phyloP scores from a whole-genome alignment of 163 green algal genomes.

The Scenedesmus sp. region DNA sequence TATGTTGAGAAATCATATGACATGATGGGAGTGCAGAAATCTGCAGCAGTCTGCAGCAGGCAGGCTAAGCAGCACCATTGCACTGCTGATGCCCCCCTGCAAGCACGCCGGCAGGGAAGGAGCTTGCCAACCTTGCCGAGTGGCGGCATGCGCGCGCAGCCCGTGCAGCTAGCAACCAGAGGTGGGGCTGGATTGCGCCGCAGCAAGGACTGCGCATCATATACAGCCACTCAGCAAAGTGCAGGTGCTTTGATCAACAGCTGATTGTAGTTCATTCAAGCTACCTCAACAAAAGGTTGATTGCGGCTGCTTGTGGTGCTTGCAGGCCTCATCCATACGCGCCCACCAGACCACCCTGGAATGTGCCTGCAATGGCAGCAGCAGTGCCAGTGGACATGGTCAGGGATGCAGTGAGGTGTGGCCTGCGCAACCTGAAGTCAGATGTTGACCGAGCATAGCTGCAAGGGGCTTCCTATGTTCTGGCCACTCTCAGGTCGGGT shows the following conservation, averaged over 20 bases:
- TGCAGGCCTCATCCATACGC: background rate
- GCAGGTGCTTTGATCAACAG: background rate
- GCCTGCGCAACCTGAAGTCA: background rate
- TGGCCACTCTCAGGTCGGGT: background rate
- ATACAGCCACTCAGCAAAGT: background rate
- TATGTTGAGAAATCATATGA: too few relatives aligned
- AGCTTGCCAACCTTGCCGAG: too few relatives aligned
- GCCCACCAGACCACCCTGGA: background rate
- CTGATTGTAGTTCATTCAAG: background rate
- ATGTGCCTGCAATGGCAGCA: background rate
- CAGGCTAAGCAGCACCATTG: background rate
- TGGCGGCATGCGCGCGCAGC: background rate
- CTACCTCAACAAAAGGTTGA: background rate
- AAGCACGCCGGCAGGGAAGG: too few relatives aligned
- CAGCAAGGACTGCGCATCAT: background rate
- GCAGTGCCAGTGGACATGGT: slow-evolving; percentile 6
- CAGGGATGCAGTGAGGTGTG: background rate
- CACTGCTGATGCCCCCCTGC: too few relatives aligned
- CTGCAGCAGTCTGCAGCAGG: background rate
- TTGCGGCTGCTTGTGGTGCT: background rate
- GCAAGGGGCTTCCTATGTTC: background rate
- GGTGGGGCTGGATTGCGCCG: background rate
- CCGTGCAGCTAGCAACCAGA: background rate
- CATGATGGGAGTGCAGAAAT: background rate
- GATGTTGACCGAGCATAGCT: background rate